These are phyloP conservation scores for Castanea mollissima DNA, from an alignment of 306 rosid genomes.

Conservation along the genomic window DNA sequence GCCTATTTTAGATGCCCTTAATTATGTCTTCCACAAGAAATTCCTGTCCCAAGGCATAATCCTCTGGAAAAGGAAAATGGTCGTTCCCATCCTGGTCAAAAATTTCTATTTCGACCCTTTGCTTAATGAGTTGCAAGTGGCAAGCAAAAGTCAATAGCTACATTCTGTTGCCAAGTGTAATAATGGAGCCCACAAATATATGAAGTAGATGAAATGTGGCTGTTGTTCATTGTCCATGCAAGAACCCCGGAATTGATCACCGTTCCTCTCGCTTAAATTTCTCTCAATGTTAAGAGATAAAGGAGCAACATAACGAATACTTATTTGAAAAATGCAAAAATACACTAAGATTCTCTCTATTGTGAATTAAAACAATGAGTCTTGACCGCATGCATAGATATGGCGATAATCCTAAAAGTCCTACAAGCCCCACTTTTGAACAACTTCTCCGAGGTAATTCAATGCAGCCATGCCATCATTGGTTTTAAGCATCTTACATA, in stretches of 20 bases:
- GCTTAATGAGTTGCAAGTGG: conserved; percentile 5
- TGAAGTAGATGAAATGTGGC: conserved; percentile 22
- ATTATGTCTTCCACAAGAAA: not conserved
- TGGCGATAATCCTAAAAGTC: conserved; percentile 28
- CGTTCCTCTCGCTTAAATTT: conserved; percentile 24
- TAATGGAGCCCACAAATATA: conserved; percentile 33
- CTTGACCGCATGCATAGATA: conserved; percentile 49
- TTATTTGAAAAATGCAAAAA: conserved; percentile 15
- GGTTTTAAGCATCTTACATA: not conserved
- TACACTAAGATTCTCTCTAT: conserved; percentile 1
- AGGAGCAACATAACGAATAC: conserved; percentile 14
- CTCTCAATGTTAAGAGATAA: conserved; percentile 10
- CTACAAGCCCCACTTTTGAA: conserved; percentile 45
- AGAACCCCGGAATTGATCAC: conserved; percentile 38
- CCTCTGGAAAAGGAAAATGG: conserved; percentile 10
- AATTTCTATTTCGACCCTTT: conserved; percentile 29
- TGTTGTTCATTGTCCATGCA: conserved; percentile 34
- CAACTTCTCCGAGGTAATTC: conserved; percentile 70
- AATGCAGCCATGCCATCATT: not conserved
- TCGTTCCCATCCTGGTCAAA: conserved; percentile 43
- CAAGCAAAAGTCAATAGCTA: conserved; percentile 9
- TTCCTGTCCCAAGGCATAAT: conserved; percentile 5
- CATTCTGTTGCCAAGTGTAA: conserved; percentile 34
- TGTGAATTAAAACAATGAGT: conserved; percentile 44
- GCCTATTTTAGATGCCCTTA: not conserved